Base-by-base conservation (phyloP, 2,329 filamentous ascomycete genomes). In the Epichloe scottii region DNA sequence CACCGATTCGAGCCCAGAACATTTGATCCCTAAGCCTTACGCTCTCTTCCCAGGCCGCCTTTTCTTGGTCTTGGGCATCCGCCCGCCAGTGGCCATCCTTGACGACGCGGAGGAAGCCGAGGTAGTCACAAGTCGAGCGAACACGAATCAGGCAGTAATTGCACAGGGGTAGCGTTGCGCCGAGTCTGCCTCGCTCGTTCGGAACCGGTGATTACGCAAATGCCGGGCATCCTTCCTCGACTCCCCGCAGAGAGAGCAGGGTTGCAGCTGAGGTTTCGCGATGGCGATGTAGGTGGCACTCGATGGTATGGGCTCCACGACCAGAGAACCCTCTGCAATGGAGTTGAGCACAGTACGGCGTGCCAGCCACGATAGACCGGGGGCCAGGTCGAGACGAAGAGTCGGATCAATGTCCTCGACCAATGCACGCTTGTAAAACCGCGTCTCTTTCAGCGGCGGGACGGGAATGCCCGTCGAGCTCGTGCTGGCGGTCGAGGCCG, bases 341-440 rank as follows among this genome's bases (percentile, higher is more conserved):
- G 89, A 84, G 54, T 78, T 85, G 38, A 95, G 68, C 5, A 97
- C 89, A 5, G 85, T 87, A 52, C 93, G 83, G 44, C 91, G 85
- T 46, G 88, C 89, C 45, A 98, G 77, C 89, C 93, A 98, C 0
- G 89, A 96, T 30, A 98, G 78, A 0, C 90, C 88, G 0, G 93
- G 93, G 0, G 93, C 90, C 2, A 82, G 78, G 65, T 98, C 93
- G 3, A 98, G 78, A 41, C 93, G 83, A 10, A 98, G 72, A 0
- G 93, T 95, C 0, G 93, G 93, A 63, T 98, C 93, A 51, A 98
- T 88, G 62, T 98, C 93, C 66, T 98, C 93, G 19, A 81, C 77
- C 26, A 97, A 68, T 5, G 83, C 84, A 45, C 93, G 83, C 71
- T 97, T 97, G 71, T 91, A 98, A 63, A 97, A 98, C 57, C 86